Conservation (phyloP, 345 rosid genomes). For the Salix brachista region DNA sequence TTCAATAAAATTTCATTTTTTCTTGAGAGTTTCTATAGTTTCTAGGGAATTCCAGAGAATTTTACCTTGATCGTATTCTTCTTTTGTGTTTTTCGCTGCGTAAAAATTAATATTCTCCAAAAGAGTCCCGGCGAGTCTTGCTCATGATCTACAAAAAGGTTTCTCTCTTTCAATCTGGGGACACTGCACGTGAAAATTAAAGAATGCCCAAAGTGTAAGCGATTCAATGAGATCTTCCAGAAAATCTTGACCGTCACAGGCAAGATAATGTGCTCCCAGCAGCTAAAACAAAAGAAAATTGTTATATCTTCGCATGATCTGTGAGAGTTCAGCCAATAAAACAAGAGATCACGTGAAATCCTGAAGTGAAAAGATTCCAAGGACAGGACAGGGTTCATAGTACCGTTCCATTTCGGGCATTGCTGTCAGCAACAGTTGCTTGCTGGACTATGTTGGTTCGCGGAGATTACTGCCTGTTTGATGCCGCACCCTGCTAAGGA, state of each 20-base stretch:
- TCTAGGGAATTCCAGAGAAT: no score
- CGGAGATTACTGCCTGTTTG: slow-evolving; percentile 11
- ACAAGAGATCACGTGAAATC: neutral
- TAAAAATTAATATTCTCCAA: neutral
- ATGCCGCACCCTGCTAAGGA: slow-evolving; percentile 19
- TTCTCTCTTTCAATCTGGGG: neutral
- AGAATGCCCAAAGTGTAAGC: neutral
- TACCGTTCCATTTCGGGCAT: slow-evolving; percentile 4
- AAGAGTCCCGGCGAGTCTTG: neutral
- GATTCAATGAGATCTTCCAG: no score
- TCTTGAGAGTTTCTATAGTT: no score
- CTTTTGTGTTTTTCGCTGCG: no score
- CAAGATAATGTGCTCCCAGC: neutral
- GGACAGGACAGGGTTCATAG: neutral
- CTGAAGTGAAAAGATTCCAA: neutral
- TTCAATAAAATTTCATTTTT: no score
- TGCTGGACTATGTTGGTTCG: slow-evolving; percentile 11
- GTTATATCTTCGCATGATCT: neutral
- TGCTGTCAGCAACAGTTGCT: neutral
- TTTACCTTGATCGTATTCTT: no score
- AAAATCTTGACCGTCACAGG: neutral
- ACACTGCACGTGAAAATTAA: neutral
- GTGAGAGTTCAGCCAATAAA: neutral
- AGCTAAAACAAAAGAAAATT: neutral
- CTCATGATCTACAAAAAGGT: neutral